Conservation (phyloP, 306 rosid species). For the Acacia acuminata region DNA sequence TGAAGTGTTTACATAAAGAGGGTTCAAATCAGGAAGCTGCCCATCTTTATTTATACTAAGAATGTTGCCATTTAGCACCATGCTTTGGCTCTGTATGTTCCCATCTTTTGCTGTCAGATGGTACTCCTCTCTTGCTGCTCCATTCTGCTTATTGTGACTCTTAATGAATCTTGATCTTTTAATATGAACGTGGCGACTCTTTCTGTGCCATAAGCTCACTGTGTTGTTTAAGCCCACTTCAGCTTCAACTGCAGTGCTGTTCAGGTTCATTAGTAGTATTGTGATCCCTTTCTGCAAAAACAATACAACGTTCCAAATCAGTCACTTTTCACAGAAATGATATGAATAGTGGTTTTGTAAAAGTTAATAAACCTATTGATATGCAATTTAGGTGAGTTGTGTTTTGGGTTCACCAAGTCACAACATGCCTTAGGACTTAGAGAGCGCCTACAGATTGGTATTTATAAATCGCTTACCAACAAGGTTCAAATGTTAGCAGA, state of each 20-base stretch:
- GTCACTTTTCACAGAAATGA: not conserved
- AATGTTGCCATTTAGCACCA: constrained; percentile 76
- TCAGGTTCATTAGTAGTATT: constrained; percentile 73
- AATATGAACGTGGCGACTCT: not conserved
- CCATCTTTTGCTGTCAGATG: constrained; percentile 69
- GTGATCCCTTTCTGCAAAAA: constrained; percentile 74
- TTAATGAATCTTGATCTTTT: constrained; percentile 12
- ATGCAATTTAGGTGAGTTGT: too few species aligned
- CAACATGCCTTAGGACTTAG: too few species aligned
- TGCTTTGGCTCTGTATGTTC: constrained; percentile 73
- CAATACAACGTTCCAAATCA: constrained; percentile 32
- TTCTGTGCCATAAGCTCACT: constrained; percentile 38
- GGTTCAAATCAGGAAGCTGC: constrained; percentile 66
- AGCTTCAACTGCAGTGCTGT: constrained; percentile 46
- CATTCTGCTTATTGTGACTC: constrained; percentile 25
- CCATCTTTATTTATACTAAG: constrained; percentile 65
- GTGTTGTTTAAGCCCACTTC: constrained; percentile 35
- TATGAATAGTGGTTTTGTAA: not conserved
- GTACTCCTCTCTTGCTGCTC: constrained; percentile 66
- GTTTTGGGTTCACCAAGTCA: too few species aligned
- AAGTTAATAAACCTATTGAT: not conserved
- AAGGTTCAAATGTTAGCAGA: too few species aligned
- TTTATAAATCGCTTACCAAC: too few species aligned
- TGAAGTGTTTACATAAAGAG: constrained; percentile 57
- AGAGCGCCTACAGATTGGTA: too few species aligned